These are phyloP conservation scores for Ceratocystiopsis brevicomis DNA, from an alignment of 2,329 filamentous ascomycete genomes.

Conservation along the genomic window DNA sequence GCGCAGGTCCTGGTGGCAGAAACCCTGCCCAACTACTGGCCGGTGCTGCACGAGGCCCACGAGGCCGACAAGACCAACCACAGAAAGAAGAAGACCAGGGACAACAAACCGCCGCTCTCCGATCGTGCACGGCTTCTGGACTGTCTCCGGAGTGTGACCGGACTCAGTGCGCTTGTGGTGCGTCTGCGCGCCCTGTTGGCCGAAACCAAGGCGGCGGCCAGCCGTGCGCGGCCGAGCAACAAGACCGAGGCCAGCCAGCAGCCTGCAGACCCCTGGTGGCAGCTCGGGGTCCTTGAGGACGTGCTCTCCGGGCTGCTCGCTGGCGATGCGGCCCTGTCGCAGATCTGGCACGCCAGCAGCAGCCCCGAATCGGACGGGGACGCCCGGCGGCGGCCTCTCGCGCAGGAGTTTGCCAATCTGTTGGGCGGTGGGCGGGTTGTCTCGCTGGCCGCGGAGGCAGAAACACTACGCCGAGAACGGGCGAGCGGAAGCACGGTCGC, in stretches of 20 bases:
- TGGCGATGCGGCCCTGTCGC: slow-evolving; percentile 17
- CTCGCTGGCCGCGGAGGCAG: slow-evolving; percentile 35
- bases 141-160: slow-evolving; percentile 55
- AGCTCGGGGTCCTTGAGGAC: slow-evolving; percentile 25
- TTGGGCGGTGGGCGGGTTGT: slow-evolving; percentile 30
- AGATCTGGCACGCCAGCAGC: slow-evolving; percentile 20
- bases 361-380: slow-evolving; percentile 4
- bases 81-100: slow-evolving; percentile 4
- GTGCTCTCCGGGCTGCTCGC: slow-evolving; percentile 24
- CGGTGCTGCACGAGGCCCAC: slow-evolving; percentile 31
- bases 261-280: slow-evolving; percentile 19
- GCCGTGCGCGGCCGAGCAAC: slow-evolving; percentile 14
- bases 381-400: slow-evolving; percentile 16
- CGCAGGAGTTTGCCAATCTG: slow-evolving; percentile 25
- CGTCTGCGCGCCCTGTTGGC: slow-evolving; percentile 44
- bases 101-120: slow-evolving; percentile 3
- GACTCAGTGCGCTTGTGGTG: slow-evolving; percentile 58
- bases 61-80: slow-evolving; percentile 5
- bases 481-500: background rate
- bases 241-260: slow-evolving; percentile 5
- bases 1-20: slow-evolving; percentile 54
- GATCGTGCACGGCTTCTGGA: slow-evolving; percentile 34
- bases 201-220: slow-evolving; percentile 24
- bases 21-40: slow-evolving; percentile 72
- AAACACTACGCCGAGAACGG: slow-evolving; percentile 25